Percentiles rank a stretch among this genome's conserved stretches.
Evolutionary conservation across 208 protist genomes (phyloP).

Genomic region (Acanthamoeba castellanii): DNA sequence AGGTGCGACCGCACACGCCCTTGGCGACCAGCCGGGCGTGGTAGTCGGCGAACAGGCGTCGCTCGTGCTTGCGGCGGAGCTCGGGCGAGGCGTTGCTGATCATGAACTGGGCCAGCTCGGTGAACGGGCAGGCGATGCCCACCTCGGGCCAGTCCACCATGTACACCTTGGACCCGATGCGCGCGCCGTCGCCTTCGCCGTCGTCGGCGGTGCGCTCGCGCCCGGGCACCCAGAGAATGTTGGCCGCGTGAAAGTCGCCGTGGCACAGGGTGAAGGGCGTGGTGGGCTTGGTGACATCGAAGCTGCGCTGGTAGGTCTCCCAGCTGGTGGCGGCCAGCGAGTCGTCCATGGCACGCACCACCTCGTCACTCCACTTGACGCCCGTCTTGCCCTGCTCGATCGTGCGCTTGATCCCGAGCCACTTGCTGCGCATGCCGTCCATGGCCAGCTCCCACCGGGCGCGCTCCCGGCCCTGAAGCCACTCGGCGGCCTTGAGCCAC

Average conservation of each 20-base stretch:
- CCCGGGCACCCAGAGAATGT: slow-evolving; percentile 52
- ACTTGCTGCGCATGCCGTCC: slow-evolving; percentile 35
- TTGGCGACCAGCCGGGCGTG: not conserved
- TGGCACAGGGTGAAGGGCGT: slow-evolving; percentile 74
- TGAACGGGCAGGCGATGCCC: slow-evolving; percentile 72
- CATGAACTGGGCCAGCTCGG: slow-evolving; percentile 73
- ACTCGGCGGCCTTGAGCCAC: slow-evolving; percentile 52
- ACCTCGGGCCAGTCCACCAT: slow-evolving; percentile 77
- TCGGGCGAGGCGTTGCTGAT: slow-evolving; percentile 72
- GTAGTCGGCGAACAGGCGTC: slow-evolving; percentile 46
- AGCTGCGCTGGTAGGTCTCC: slow-evolving; percentile 31
- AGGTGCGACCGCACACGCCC: slow-evolving; percentile 5
- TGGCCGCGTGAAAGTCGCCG: slow-evolving; percentile 79
- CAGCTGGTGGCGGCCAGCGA: slow-evolving; percentile 37
- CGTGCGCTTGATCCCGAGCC: not conserved
- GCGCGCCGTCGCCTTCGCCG: not conserved
- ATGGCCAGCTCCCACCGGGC: slow-evolving; percentile 48
- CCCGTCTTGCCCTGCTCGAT: slow-evolving; percentile 11
- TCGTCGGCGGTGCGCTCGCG: not conserved
- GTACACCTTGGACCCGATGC: not conserved
- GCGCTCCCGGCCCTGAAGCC: slow-evolving; percentile 42
- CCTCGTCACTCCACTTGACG: slow-evolving; percentile 12
- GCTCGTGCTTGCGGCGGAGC: slow-evolving; percentile 62
- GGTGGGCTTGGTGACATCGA: not conserved
- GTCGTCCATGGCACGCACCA: slow-evolving; percentile 33